Evolutionary conservation across 2,329 filamentous ascomycete species (phyloP).

Genomic region (Orbilia oligospora): DNA sequence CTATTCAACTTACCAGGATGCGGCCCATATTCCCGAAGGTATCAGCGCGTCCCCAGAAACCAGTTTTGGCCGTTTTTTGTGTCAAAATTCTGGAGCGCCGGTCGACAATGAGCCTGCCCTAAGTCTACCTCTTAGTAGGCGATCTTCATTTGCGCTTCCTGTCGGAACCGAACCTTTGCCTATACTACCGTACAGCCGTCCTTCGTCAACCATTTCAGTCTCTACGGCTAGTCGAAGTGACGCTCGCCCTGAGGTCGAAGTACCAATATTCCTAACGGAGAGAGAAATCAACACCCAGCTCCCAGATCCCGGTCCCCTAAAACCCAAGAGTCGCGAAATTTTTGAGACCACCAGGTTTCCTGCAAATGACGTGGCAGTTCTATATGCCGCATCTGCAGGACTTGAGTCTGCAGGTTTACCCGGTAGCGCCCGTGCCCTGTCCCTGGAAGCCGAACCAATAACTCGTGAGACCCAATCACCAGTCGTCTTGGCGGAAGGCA

Average conservation of each 20-base stretch:
- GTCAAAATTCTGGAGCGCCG: background rate
- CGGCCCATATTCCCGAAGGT: background rate
- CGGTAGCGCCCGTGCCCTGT: conserved; percentile 29
- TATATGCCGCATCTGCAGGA: conserved; percentile 26
- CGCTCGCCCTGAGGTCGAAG: background rate
- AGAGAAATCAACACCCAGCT: background rate
- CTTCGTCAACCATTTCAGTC: conserved; percentile 8
- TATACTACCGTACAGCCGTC: conserved; percentile 33
- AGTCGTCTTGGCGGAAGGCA: conserved; percentile 4
- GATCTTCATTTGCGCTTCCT: conserved; percentile 17
- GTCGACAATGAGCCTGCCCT: background rate
- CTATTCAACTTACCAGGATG: conserved; percentile 17
- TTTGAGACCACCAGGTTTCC: conserved; percentile 3
- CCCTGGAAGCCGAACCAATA: conserved; percentile 14
- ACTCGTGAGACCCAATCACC: background rate
- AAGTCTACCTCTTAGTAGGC: conserved; percentile 13
- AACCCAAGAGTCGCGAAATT: background rate
- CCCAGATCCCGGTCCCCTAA: background rate
- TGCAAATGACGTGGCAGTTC: conserved; percentile 29
- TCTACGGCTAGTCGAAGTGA: background rate
- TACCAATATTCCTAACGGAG: background rate
- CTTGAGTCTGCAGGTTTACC: conserved; percentile 24
- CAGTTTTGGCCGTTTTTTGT: background rate
- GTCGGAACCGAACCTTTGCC: background rate
- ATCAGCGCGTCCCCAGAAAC: background rate